These are phyloP conservation scores for Ceratocystis harringtonii DNA, from an alignment of 2,329 filamentous ascomycete genomes.

Conservation along the genomic window DNA sequence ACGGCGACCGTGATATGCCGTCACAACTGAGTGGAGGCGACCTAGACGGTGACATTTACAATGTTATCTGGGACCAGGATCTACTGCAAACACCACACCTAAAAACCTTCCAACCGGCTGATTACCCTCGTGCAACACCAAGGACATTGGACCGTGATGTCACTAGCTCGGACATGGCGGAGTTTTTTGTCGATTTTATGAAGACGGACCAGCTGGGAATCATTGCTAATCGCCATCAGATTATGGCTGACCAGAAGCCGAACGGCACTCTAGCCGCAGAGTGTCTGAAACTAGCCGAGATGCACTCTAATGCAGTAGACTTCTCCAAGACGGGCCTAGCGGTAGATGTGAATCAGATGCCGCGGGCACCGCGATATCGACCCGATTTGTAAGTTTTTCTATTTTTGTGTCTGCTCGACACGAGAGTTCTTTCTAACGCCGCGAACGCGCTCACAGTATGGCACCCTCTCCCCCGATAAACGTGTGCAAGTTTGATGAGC, in stretches of 20 bases:
- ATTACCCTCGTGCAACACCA: slow-evolving; percentile 48
- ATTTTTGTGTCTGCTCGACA: not conserved
- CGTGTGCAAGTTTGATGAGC: slow-evolving; percentile 31
- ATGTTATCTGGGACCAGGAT: slow-evolving; percentile 55
- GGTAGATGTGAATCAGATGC: slow-evolving; percentile 33
- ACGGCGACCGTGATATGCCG: slow-evolving; percentile 57
- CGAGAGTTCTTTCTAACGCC: not conserved
- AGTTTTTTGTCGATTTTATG: slow-evolving; percentile 73
- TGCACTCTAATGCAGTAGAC: slow-evolving; percentile 59
- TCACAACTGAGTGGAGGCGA: slow-evolving; percentile 70
- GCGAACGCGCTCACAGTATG: slow-evolving; percentile 24
- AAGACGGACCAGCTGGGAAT: slow-evolving; percentile 48
- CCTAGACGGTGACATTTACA: slow-evolving; percentile 69
- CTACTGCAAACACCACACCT: slow-evolving; percentile 29
- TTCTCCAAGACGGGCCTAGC: slow-evolving; percentile 60
- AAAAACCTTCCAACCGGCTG: slow-evolving; percentile 36
- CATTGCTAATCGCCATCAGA: slow-evolving; percentile 49
- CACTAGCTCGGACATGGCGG: slow-evolving; percentile 48
- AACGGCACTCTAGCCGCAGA: slow-evolving; percentile 36
- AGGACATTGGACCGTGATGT: slow-evolving; percentile 47
- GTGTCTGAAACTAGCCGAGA: slow-evolving; percentile 41
- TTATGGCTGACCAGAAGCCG: slow-evolving; percentile 43
- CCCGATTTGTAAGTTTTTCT: slow-evolving; percentile 39
- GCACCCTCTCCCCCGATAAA: slow-evolving; percentile 32
- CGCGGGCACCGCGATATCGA: slow-evolving; percentile 27